These are phyloP conservation scores for Xenoacremonium recifei DNA, from an alignment of 2,329 filamentous ascomycete species.

Conservation along the genomic window DNA sequence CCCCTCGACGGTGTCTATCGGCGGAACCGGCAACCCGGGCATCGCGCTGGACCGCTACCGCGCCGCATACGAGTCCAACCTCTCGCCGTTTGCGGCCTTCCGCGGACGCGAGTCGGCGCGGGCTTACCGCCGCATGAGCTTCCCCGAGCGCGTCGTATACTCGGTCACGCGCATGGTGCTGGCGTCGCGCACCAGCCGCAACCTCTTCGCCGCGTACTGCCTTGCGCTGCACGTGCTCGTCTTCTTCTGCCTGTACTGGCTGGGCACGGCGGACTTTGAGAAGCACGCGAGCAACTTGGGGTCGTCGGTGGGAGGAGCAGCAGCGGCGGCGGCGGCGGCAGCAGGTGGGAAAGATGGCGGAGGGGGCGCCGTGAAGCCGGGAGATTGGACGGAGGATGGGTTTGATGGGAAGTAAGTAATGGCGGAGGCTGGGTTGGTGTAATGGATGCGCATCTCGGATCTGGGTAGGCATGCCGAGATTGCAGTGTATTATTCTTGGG, in stretches of 20 bases:
- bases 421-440: neutral
- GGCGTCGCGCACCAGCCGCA: slow-evolving; percentile 84
- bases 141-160: slow-evolving; percentile 87
- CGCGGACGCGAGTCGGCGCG: slow-evolving; percentile 87
- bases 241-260: slow-evolving; percentile 83
- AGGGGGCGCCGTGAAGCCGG: slow-evolving; percentile 36
- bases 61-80: slow-evolving; percentile 89
- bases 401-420: slow-evolving; percentile 44
- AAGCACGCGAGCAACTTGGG: slow-evolving; percentile 58
- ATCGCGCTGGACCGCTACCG: slow-evolving; percentile 81
- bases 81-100: slow-evolving; percentile 95
- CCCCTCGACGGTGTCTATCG: slow-evolving; percentile 64
- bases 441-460: no score
- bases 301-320: slow-evolving; percentile 44
- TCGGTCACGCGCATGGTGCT: slow-evolving; percentile 88
- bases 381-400: slow-evolving; percentile 64
- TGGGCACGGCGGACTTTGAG: slow-evolving; percentile 67
- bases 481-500: no score
- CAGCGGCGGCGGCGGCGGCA: slow-evolving; percentile 41
- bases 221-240: slow-evolving; percentile 84
- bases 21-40: slow-evolving; percentile 56
- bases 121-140: slow-evolving; percentile 88
- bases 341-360: slow-evolving; percentile 23
- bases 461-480: no score
- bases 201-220: slow-evolving; percentile 91